Conservation (phyloP, 2,329 filamentous ascomycete genomes). For the Calonectria fujianensis region DNA sequence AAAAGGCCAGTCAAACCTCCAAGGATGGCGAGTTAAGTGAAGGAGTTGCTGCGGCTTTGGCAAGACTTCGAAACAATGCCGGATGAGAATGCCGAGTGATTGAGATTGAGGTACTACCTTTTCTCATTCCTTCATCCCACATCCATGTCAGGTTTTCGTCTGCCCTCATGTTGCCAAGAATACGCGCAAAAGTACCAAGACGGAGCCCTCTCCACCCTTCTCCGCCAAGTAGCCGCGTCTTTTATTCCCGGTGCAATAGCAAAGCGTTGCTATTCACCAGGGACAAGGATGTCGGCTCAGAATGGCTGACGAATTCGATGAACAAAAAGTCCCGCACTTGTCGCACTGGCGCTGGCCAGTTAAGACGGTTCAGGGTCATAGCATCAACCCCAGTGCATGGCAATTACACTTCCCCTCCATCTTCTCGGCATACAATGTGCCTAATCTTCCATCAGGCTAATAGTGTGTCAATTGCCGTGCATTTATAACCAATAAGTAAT, state of each 20-base stretch:
- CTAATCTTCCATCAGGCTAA: neutral
- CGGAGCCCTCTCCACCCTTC: neutral
- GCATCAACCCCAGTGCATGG: neutral
- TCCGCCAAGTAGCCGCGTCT: neutral
- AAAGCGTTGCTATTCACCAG: neutral
- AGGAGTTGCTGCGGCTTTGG: conserved; percentile 77
- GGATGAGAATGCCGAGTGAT: conserved; percentile 45
- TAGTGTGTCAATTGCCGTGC: neutral
- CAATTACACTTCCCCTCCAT: neutral
- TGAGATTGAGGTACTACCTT: no score
- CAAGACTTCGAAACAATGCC: conserved; percentile 71
- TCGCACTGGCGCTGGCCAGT: neutral
- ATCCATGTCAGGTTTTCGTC: neutral
- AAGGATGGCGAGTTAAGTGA: conserved; percentile 68
- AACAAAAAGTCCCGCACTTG: neutral
- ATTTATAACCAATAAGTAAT: neutral
- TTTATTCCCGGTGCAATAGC: neutral
- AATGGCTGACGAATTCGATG: neutral
- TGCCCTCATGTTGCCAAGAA: neutral
- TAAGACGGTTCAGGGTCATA: neutral
- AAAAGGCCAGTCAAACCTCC: conserved; percentile 42
- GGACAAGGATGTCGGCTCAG: neutral
- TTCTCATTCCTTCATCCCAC: neutral
- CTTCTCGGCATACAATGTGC: neutral
- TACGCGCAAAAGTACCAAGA: neutral